These are phyloP conservation scores for Cucurbita maxima DNA, from an alignment of 306 rosid genomes.

Conservation along the genomic window DNA sequence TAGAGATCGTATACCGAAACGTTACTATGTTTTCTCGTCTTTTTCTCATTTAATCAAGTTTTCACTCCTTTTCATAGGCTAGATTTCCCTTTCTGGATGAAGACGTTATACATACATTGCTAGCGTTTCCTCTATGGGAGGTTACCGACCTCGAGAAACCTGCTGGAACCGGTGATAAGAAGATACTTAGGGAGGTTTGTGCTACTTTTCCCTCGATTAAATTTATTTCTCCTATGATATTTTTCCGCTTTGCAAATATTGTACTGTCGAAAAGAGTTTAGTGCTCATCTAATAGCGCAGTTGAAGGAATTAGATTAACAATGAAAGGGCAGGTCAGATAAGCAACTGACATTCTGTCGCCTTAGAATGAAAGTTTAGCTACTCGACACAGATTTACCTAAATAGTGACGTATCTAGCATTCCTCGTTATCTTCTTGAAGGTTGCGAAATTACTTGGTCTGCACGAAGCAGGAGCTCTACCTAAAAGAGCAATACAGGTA, in stretches of 20 bases:
- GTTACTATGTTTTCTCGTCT: background rate
- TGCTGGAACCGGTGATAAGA: conserved; percentile 76
- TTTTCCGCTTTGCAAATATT: background rate
- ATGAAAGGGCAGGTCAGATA: background rate
- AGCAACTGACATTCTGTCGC: background rate
- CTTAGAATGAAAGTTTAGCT: background rate
- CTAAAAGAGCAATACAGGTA: conserved; percentile 97
- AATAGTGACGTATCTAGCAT: background rate
- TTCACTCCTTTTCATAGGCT: conserved; percentile 29
- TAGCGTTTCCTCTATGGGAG: conserved; percentile 75
- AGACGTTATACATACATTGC: conserved; percentile 59
- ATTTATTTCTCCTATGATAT: background rate
- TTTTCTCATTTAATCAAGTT: background rate
- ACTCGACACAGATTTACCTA: background rate
- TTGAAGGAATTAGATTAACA: background rate
- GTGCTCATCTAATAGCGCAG: background rate
- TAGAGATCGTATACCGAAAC: background rate
- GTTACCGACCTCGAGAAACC: conserved; percentile 82
- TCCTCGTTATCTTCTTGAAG: conserved; percentile 22
- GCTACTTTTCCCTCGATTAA: background rate
- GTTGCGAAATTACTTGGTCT: conserved; percentile 82
- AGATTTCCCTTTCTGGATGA: conserved; percentile 97
- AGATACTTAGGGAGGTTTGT: conserved; percentile 75
- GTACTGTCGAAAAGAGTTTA: background rate
- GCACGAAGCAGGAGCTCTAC: conserved; percentile 73